Evolutionary conservation across 2,329 filamentous ascomycete genomes (phyloP), one percentile per base, ranked within the genome.

Genomic region (Botrytis galanthina): DNA sequence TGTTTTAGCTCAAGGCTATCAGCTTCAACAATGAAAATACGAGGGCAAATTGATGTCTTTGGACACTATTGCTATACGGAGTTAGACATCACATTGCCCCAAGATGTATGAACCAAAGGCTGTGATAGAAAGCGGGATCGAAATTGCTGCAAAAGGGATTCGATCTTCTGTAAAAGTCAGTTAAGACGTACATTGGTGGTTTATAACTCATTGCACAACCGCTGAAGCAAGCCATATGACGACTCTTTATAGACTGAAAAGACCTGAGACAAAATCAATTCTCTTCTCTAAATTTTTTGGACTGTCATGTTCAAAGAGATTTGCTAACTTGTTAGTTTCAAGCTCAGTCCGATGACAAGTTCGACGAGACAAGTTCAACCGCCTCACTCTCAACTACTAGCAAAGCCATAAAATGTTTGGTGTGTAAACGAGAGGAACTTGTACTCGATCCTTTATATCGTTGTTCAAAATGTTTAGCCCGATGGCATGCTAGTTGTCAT

Each of bases 181-280:
- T 73, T 64, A 75, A 78, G 75, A 74, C 72, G 70, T 71, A 48
- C 59, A 63, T 68, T 72, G 42, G 71, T 63, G 44, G 70, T 44
- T 73, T 64, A 70, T 51, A 60, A 29, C n/a, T 75, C 74, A 72
- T 73, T 74, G 54, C 78, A 75, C 80, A 81, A 75, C 80, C 81
- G 81, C 79, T 74, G 60, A 76, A 79, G 77, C 70, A 72, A 75
- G 80, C 81, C 80, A 81, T 73, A 74, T 84, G 83, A 84, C 78
- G 83, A 82, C 80, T 78, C 67, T 74, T 54, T 72, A 82, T 80
- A 86, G 88, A 92, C 89, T 92, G 89, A 92, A 92, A 92, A 93
- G 90, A 92, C 87, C 91, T 92, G 91, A 93, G 86, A 85, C 85
- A 76, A 64, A 63, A 62, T 61, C n/a, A 46, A 35, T 51, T 73